These are phyloP conservation scores for Chytridium lagenaria DNA, from an alignment of 371 early-diverging fungal species.

Conservation along the genomic window DNA sequence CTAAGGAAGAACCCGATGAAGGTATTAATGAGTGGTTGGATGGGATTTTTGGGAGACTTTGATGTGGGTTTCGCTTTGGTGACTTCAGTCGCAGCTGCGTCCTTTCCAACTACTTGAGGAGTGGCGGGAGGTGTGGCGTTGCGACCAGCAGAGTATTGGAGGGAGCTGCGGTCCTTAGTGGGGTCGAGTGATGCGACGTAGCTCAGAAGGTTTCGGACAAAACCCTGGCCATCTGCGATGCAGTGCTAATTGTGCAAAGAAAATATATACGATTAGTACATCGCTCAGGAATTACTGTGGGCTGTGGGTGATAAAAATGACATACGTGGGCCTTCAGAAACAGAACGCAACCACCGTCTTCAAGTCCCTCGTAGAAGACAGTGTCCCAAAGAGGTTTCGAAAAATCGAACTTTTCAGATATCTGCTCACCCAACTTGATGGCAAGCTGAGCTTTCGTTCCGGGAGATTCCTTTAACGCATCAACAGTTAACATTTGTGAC, in stretches of 20 bases:
- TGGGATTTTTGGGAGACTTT: not conserved
- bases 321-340: constrained; percentile 30
- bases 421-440: not conserved
- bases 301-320: not conserved
- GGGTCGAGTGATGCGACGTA: constrained; percentile 37
- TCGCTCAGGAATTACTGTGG: not conserved
- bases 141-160: constrained; percentile 38
- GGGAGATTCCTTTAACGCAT: constrained; percentile 5
- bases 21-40: constrained; percentile 5
- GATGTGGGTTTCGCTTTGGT: not conserved
- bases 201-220: constrained; percentile 35
- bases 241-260: constrained; percentile 23
- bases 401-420: constrained; percentile 19
- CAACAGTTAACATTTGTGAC: not conserved
- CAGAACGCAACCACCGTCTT: constrained; percentile 18
- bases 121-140: constrained; percentile 17
- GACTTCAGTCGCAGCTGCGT: constrained; percentile 9
- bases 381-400: constrained; percentile 24
- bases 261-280: not conserved
- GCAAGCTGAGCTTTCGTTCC: constrained; percentile 22
- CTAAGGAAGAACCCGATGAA: constrained; percentile 14
- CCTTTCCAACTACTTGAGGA: not conserved
- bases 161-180: constrained; percentile 15
- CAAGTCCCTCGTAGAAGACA: constrained; percentile 17
- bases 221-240: constrained; percentile 44